Evolutionary conservation across 2,329 filamentous ascomycete species (phyloP).

Genomic region (Colletotrichum sp.): DNA sequence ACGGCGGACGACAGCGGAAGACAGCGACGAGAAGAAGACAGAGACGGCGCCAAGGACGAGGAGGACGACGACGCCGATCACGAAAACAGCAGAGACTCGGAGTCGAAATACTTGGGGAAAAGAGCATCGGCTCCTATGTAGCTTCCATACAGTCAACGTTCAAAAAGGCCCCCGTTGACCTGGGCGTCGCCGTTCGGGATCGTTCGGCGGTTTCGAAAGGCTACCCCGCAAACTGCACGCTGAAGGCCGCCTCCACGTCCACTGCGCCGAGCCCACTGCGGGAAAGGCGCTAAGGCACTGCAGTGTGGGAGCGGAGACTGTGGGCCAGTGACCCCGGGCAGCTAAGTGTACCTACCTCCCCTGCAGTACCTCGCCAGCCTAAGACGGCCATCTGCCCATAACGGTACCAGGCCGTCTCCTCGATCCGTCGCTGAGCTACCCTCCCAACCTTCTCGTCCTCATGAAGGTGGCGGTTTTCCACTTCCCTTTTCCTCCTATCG

Average conservation of each 20-base stretch:
- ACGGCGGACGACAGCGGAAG: background rate
- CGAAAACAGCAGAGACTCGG: background rate
- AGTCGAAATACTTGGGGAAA: background rate
- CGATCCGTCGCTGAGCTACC: background rate
- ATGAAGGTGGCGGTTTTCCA: constrained; percentile 5
- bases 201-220: constrained; percentile 16
- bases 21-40: background rate
- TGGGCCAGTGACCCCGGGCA: background rate
- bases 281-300: background rate
- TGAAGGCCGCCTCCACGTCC: background rate
- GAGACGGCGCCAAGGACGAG: background rate
- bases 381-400: constrained; percentile 13
- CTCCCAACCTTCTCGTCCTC: background rate
- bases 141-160: background rate
- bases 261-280: background rate
- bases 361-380: background rate
- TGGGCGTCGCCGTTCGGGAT: background rate
- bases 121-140: background rate
- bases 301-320: background rate
- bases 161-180: background rate
- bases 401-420: background rate
- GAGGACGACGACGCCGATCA: background rate
- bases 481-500: background rate
- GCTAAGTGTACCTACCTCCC: background rate
- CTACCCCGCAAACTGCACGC: constrained; percentile 19